These are phyloP conservation scores for Globisporangium abappressorium DNA, from an alignment of 352 stramenopile genomes.

Conservation along the genomic window DNA sequence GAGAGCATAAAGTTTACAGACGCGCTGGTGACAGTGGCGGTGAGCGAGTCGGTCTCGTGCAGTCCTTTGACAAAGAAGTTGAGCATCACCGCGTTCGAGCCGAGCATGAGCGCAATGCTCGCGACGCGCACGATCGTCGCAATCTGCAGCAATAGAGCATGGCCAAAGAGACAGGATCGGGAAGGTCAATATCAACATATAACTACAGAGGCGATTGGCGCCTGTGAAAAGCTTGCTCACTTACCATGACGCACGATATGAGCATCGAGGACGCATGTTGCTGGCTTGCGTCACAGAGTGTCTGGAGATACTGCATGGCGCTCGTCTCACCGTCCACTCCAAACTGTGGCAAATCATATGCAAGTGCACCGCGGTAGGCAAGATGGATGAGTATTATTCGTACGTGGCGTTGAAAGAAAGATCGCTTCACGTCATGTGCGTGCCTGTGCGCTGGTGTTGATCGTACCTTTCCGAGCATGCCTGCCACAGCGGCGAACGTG, in stretches of 20 bases:
- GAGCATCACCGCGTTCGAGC: slow-evolving; percentile 73
- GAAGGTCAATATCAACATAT: background rate
- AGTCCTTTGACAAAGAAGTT: slow-evolving; percentile 78
- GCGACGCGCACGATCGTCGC: slow-evolving; percentile 34
- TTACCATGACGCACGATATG: slow-evolving; percentile 9
- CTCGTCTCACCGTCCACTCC: slow-evolving; percentile 29
- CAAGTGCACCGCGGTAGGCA: background rate
- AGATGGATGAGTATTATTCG: background rate
- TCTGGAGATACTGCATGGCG: slow-evolving; percentile 18
- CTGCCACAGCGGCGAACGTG: slow-evolving; percentile 47
- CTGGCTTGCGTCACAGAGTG: slow-evolving; percentile 13
- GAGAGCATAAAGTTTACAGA: slow-evolving; percentile 83
- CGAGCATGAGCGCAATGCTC: slow-evolving; percentile 71
- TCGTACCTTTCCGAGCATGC: slow-evolving; percentile 56
- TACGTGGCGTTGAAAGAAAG: background rate
- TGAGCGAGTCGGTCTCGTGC: slow-evolving; percentile 85
- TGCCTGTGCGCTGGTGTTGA: background rate
- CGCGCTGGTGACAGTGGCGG: slow-evolving; percentile 77
- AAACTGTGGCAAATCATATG: slow-evolving; percentile 1
- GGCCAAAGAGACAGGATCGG: background rate
- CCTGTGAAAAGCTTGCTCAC: background rate
- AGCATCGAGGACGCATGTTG: slow-evolving; percentile 4
- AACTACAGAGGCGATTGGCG: background rate
- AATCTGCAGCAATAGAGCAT: slow-evolving; percentile 13
- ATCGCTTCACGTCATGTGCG: background rate